Conservation (phyloP, 768 basidiomycete species). For the Solioccasus polychromus region DNA sequence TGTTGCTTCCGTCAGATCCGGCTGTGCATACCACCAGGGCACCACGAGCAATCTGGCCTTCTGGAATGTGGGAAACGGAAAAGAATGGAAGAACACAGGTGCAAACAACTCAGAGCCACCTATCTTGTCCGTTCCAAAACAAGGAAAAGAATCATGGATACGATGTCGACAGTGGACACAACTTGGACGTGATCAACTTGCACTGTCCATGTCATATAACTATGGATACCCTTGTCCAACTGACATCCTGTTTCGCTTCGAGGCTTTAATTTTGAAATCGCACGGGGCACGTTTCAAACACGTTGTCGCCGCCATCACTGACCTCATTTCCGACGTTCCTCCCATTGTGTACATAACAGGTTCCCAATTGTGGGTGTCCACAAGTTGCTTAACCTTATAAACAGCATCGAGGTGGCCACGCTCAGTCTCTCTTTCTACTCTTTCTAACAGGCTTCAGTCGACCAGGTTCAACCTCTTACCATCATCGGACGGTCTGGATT, state of each 20-base stretch:
- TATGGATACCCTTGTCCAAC: conserved; percentile 1
- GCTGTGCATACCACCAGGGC: no score
- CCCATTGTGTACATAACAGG: conserved; percentile 11
- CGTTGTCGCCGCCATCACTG: conserved; percentile 14
- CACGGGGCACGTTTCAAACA: conserved; percentile 16
- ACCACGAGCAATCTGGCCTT: no score
- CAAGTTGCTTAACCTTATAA: conserved; percentile 13
- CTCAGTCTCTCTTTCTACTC: conserved; percentile 13
- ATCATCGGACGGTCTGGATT: conserved; percentile 8
- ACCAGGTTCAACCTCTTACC: no score
- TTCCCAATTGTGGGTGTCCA: conserved; percentile 8
- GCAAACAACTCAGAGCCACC: no score
- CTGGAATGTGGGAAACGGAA: not conserved
- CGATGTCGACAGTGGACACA: not conserved
- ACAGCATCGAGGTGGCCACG: conserved; percentile 12
- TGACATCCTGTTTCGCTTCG: not conserved
- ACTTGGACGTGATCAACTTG: not conserved
- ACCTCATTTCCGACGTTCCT: conserved; percentile 24
- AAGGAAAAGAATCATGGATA: not conserved
- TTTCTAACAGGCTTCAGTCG: not conserved
- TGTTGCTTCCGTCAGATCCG: no score
- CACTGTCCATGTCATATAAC: not conserved
- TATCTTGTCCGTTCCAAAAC: not conserved
- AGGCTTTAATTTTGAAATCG: not conserved
- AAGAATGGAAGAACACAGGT: not conserved